Evolutionary conservation across 2,329 filamentous ascomycete genomes (phyloP).

Genomic region (Pseudocercospora crystallina): DNA sequence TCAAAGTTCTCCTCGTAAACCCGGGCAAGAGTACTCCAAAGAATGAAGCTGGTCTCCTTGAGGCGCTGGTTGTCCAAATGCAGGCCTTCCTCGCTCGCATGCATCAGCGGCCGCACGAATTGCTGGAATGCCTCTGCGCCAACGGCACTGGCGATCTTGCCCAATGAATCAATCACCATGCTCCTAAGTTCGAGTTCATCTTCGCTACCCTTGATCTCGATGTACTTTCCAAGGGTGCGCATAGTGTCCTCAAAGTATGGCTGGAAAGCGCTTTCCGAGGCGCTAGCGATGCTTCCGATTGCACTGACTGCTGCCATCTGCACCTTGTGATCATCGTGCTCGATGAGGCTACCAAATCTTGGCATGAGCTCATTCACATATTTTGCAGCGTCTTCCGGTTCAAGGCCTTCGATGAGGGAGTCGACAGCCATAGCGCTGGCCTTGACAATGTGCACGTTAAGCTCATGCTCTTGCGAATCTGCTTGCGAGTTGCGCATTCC

Average conservation of each 20-base stretch:
- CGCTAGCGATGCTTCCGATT: constrained; percentile 84
- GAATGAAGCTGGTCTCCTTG: constrained; percentile 93
- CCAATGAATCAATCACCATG: constrained; percentile 88
- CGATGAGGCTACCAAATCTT: constrained; percentile 79
- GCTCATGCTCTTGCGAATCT: constrained; percentile 58
- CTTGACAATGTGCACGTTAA: constrained; percentile 82
- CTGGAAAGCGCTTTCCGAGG: constrained; percentile 77
- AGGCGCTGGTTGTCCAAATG: constrained; percentile 85
- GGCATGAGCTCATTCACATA: constrained; percentile 83
- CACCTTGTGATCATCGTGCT: constrained; percentile 81
- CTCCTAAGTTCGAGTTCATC: constrained; percentile 88
- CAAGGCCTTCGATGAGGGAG: constrained; percentile 82
- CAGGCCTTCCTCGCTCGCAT: constrained; percentile 86
- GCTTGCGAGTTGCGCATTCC: constrained; percentile 56
- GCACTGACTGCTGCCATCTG: constrained; percentile 88
- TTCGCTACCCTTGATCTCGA: constrained; percentile 81
- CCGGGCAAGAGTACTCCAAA: constrained; percentile 93
- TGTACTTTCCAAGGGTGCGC: constrained; percentile 80
- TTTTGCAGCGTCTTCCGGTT: constrained; percentile 73
- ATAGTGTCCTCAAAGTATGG: constrained; percentile 93
- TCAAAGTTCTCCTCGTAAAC: constrained; percentile 85
- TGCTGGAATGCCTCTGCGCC: constrained; percentile 84
- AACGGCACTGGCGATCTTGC: constrained; percentile 86
- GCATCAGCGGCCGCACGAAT: constrained; percentile 87
- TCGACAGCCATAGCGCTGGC: constrained; percentile 88